Evolutionary conservation across 2,329 filamentous ascomycete species (phyloP), one percentile per base, ranked within the genome.

Genomic region (Teratosphaeriaceae sp.): DNA sequence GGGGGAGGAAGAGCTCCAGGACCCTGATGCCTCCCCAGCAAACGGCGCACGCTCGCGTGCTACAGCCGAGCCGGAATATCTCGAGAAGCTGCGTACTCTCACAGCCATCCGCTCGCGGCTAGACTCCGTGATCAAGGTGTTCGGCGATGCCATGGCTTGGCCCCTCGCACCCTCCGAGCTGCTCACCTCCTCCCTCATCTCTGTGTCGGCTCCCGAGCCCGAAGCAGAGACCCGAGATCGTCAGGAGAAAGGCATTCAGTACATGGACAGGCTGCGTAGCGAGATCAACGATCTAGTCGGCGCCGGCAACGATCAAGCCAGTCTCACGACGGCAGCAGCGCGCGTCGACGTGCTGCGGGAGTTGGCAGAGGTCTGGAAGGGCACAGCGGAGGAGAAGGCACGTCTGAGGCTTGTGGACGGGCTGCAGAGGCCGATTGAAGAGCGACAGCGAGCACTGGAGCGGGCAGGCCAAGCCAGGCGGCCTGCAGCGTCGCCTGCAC

Each of bases 131-230:
- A 88, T 97, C 58, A 85, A 86, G 63, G 84, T 83, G 1, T 98
- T 98, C 63, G 90, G 89, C 30, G 84, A 94, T 55, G 90, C 92
- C 23, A 95, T 97, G 86, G 84, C 94, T 55, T 97, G 94, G 75
- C 84, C 87, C 1, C 80, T 96, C 38, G 87, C 90, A 1, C 89
- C 90, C 0, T 94, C 86, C 0, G 88, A 95, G 60, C 78, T 94
- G 44, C 89, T 86, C 1, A 79, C 83, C 35, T 90, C 87, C 1
- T 88, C 85, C 0, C 88, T 96, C 58, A 80, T 96, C 36, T 94
- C 87, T 5, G 88, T 96, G 11, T 94, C 89, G 0, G 87, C 85
- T 0, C 89, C 90, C 0, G 82, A 80, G 15, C 75, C 66, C 45
- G 75, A 50, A 8, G 59, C 58, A 19, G 56, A 76, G 52, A 73